Conservation (phyloP, 129 eudicot genomes). For the Chrysanthemum seticuspe region DNA sequence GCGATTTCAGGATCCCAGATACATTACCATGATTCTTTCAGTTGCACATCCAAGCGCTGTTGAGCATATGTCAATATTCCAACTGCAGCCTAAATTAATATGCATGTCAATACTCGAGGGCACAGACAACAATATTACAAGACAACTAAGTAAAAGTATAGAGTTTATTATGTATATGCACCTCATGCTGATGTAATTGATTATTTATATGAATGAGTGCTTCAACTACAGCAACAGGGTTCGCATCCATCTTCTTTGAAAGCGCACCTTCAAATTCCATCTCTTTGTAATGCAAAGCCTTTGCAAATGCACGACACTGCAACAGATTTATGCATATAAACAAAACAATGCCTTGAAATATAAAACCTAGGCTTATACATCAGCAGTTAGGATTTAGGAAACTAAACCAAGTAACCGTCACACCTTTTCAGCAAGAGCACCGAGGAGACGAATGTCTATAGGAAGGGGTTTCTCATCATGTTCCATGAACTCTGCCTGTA, state of each 20-base stretch:
- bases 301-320: slow-evolving; percentile 99
- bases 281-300: slow-evolving; percentile 98
- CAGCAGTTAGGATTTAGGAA: slow-evolving; percentile 9
- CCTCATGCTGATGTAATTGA: slow-evolving; percentile 99
- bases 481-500: slow-evolving; percentile 99
- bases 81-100: slow-evolving; percentile 76
- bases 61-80: slow-evolving; percentile 96
- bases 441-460: slow-evolving; percentile 95
- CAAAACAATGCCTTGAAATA: slow-evolving; percentile 12
- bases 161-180: slow-evolving; percentile 22
- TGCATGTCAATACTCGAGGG: slow-evolving; percentile 17
- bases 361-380: neutral
- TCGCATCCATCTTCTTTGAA: slow-evolving; percentile 89
- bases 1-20: slow-evolving; percentile 9
- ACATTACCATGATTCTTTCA: slow-evolving; percentile 92
- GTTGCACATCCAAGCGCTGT: slow-evolving; percentile 82
- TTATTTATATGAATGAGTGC: slow-evolving; percentile 94
- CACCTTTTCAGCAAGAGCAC: slow-evolving; percentile 99
- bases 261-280: slow-evolving; percentile 98
- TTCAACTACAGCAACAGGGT: slow-evolving; percentile 97
- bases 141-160: neutral
- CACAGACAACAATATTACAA: neutral
- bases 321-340: slow-evolving; percentile 15
- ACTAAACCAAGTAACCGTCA: slow-evolving; percentile 14
- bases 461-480: slow-evolving; percentile 98